A percentile compares a stretch with the other conserved stretches of the same genome.
Evolutionary conservation across 2,329 filamentous ascomycete species (phyloP).

Genomic region (Phoma sp.): DNA sequence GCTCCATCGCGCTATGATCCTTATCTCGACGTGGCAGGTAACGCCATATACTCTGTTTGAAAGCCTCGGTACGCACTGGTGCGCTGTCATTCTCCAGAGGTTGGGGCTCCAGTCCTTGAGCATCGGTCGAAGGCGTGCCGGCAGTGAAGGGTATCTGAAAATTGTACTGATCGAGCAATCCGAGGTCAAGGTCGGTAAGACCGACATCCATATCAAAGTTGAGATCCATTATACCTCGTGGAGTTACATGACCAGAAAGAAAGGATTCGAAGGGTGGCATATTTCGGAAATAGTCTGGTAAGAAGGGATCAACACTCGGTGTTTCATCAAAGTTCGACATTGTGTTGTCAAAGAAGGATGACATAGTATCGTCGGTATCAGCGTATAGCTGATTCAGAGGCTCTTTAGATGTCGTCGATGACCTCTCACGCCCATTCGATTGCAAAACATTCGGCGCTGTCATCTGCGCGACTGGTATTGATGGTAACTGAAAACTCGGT

Average conservation of each 20-base stretch:
- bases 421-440: neutral
- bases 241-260: constrained; percentile 50
- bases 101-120: constrained; percentile 23
- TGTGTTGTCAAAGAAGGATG: constrained; percentile 25
- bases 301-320: constrained; percentile 23
- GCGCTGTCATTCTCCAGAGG: constrained; percentile 28
- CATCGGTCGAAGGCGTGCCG: constrained; percentile 33
- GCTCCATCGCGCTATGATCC: constrained; percentile 35
- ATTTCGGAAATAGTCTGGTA: constrained; percentile 40
- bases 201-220: constrained; percentile 55
- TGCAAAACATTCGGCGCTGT: neutral
- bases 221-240: constrained; percentile 54
- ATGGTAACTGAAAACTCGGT: constrained; percentile 5
- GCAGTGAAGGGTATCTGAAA: constrained; percentile 52
- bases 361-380: constrained; percentile 6
- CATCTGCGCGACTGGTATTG: constrained; percentile 5
- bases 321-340: constrained; percentile 24
- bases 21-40: constrained; percentile 47
- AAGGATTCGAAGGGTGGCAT: constrained; percentile 39
- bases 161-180: constrained; percentile 55
- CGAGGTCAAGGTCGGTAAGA: constrained; percentile 54
- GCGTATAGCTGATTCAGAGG: constrained; percentile 15
- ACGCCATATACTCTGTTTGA: constrained; percentile 55
- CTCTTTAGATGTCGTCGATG: neutral
- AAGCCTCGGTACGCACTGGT: constrained; percentile 37